Evolutionary conservation across 2,329 filamentous ascomycete species (phyloP).

Genomic region (Cladosporium sp.): DNA sequence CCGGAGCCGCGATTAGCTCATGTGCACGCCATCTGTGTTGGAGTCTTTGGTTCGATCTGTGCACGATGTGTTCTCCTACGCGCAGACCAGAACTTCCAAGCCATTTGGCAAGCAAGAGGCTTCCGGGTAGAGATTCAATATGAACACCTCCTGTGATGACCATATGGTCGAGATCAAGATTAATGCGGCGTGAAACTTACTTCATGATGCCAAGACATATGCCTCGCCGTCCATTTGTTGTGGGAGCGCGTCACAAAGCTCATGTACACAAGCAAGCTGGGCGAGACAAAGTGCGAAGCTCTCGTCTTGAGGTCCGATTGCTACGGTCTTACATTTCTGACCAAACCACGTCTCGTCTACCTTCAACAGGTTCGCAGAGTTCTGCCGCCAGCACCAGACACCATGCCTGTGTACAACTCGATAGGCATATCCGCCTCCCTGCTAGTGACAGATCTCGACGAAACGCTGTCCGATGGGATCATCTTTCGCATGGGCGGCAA

Average conservation of each 20-base stretch:
- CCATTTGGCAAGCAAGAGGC: too few relatives aligned
- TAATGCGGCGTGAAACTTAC: not conserved
- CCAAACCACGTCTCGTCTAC: not conserved
- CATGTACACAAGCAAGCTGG: constrained; percentile 9
- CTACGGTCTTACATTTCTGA: not conserved
- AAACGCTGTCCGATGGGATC: constrained; percentile 19
- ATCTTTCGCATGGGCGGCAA: constrained; percentile 16
- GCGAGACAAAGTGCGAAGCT: not conserved
- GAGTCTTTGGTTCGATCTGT: too few relatives aligned
- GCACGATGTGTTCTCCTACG: too few relatives aligned
- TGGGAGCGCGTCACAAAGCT: not conserved
- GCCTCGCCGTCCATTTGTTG: not conserved
- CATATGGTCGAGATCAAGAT: too few relatives aligned
- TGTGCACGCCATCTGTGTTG: too few relatives aligned
- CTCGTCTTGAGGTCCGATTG: not conserved
- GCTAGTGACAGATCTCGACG: constrained; percentile 19
- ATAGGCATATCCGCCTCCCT: constrained; percentile 27
- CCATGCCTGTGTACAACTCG: constrained; percentile 30
- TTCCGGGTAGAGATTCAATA: too few relatives aligned
- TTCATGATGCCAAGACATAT: not conserved
- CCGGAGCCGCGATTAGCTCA: too few relatives aligned
- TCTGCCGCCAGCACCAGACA: not conserved
- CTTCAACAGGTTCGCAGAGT: constrained; percentile 8
- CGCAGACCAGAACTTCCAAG: too few relatives aligned
- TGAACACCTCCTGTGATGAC: too few relatives aligned